Evolutionary conservation across 2,329 filamentous ascomycete genomes (phyloP).

Genomic region (Cladobotryum mycophilum): DNA sequence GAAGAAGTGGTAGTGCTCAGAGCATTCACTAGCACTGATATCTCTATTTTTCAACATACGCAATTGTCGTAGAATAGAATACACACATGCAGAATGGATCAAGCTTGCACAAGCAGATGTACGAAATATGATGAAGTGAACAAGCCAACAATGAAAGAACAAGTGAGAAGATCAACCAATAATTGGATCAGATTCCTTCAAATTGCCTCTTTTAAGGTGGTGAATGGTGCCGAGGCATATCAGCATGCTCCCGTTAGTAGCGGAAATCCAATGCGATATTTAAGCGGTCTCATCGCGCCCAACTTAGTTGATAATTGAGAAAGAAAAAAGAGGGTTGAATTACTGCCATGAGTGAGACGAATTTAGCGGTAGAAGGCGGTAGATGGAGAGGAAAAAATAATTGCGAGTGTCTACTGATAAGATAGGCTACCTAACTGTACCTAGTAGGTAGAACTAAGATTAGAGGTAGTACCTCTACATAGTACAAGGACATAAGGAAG

Average conservation of each 20-base stretch:
- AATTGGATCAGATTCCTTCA: constrained; percentile 58
- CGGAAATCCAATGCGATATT: constrained; percentile 48
- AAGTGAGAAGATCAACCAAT: constrained; percentile 28
- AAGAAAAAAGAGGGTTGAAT: constrained; percentile 24
- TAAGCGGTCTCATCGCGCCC: constrained; percentile 67
- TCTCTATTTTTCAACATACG: too few relatives aligned
- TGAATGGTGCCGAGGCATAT: constrained; percentile 58
- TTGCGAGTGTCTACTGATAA: neutral
- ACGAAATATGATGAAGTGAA: constrained; percentile 4
- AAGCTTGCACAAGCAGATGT: constrained; percentile 18
- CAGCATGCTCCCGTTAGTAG: constrained; percentile 52
- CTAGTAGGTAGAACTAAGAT: too few relatives aligned
- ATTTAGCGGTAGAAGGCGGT: neutral
- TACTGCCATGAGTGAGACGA: neutral
- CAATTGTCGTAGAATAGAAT: too few relatives aligned
- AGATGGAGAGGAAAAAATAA: neutral
- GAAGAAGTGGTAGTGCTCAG: too few relatives aligned
- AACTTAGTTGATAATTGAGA: constrained; percentile 68
- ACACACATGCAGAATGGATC: too few relatives aligned
- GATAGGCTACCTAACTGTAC: too few relatives aligned
- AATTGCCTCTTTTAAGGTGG: constrained; percentile 57
- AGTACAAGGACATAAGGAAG: too few relatives aligned
- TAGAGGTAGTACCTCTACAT: too few relatives aligned
- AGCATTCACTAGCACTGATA: too few relatives aligned
- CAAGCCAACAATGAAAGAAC: neutral